A percentile compares a stretch with the other conserved stretches of the same genome.
phyloP scores from a whole-genome alignment of 2,329 filamentous ascomycete species.

The Coniochaeta sp. region DNA sequence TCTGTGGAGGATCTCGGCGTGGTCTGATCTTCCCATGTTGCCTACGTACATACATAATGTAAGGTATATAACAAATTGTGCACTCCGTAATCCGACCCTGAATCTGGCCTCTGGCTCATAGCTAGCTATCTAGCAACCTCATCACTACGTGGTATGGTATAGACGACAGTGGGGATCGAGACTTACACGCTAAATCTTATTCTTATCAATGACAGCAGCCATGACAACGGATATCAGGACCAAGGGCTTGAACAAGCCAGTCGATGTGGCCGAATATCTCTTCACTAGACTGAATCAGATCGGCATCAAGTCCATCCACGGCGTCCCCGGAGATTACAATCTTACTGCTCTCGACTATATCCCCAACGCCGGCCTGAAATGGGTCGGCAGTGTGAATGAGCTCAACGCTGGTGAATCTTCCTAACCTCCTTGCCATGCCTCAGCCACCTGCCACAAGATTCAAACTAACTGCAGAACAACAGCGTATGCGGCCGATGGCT shows the following conservation, averaged over 20 bases:
- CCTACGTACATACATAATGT: no score
- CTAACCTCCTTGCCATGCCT: constrained; percentile 5
- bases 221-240: constrained; percentile 2
- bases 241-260: constrained; percentile 12
- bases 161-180: no score
- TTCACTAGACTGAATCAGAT: constrained; percentile 58
- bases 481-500: constrained; percentile 76
- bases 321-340: constrained; percentile 69
- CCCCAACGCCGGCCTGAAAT: constrained; percentile 48
- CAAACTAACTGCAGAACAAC: constrained; percentile 2
- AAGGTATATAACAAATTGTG: no score
- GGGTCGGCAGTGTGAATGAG: constrained; percentile 66
- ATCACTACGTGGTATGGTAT: no score
- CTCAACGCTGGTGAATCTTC: constrained; percentile 52
- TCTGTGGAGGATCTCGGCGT: no score
- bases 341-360: constrained; percentile 62
- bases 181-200: no score
- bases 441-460: not conserved
- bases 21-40: no score
- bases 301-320: constrained; percentile 59
- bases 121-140: no score
- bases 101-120: no score
- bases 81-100: no score
- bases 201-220: not conserved
- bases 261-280: constrained; percentile 60